phyloP scores from a whole-genome alignment of 306 rosid species.

The Gleditsia sinensis region DNA sequence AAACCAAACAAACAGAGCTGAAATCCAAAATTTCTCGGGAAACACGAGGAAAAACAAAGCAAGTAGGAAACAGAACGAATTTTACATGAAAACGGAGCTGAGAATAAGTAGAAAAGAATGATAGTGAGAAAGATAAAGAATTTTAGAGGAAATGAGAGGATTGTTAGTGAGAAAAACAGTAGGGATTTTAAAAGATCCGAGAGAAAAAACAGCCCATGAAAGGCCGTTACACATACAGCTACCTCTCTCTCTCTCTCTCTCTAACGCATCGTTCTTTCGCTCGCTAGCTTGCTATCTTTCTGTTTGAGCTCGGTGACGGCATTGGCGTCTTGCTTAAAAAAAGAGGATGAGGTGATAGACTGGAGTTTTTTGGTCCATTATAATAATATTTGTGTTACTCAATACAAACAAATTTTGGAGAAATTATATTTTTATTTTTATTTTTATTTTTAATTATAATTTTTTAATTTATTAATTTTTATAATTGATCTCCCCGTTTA shows the following conservation, averaged over 20 bases:
- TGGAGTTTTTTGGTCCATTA: no score
- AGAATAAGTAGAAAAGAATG: no score
- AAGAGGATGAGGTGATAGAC: background rate
- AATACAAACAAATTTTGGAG: no score
- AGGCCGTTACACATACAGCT: slow-evolving; percentile 43
- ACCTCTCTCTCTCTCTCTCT: slow-evolving; percentile 14
- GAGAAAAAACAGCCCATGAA: slow-evolving; percentile 39
- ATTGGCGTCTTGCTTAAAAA: slow-evolving; percentile 18
- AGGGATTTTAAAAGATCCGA: slow-evolving; percentile 67
- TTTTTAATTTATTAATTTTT: no score
- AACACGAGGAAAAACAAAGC: background rate
- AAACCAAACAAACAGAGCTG: background rate
- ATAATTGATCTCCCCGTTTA: no score
- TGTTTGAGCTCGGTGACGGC: slow-evolving; percentile 22
- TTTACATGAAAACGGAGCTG: background rate
- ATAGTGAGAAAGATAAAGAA: slow-evolving; percentile 34
- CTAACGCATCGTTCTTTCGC: background rate
- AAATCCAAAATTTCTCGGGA: slow-evolving; percentile 30
- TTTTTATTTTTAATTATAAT: no score
- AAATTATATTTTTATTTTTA: no score
- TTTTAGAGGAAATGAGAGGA: slow-evolving; percentile 24
- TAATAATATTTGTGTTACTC: no score
- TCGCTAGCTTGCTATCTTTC: background rate
- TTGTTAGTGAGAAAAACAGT: slow-evolving; percentile 14
- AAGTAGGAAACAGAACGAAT: background rate